Evolutionary conservation across 1,284 basidiomycete species (phyloP), one percentile per base, ranked within the genome.

Genomic region (Ustilago curta): DNA sequence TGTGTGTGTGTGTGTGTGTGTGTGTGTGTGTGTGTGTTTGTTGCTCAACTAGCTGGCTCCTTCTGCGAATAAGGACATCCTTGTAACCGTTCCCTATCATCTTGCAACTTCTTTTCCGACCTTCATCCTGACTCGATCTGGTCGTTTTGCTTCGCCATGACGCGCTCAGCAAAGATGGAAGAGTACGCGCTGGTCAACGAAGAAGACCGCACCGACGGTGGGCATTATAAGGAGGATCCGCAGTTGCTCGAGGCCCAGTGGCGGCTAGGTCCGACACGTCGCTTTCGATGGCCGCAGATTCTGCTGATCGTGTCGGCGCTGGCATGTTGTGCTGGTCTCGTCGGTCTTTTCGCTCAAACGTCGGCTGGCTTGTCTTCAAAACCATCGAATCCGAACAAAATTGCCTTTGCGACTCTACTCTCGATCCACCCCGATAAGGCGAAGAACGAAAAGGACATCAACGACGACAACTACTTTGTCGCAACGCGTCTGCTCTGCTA

Each of bases 401-500:
- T 48, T 2, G 45, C 45, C 12, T 48, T 29, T 6, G 45, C 45
- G 1, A 48, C 45, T 3, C 27, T 48, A 18, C 27, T 48, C 27
- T 48, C 45, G 12, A 25, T 25, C 14, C 16, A 48, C 6, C 21
- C 21, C 8, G 45, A 48, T 11, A 48, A 48, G 21, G 45, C 25
- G 3, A 16, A 8, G 7, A 16, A 48, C 3, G 45, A 48, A 18
- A 29, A 27, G 45, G 16, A 23, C 31, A 50, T 50, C 31, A n/a
- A 50, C 48, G 48, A 50, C 11, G 48, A 50, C 31, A 35, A 50
- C 11, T 50, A 50, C 48, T 50, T 50, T 50, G 48, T 50, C 29
- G 48, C 48, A 9, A 50, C 31, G 3, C 48, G 48, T 31, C 25
- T 50, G 25, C 48, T 50, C 21, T 25, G 48, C 29, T 50, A 50